Conservation (phyloP, 2,329 filamentous ascomycete species). For the Aspergillus chevalieri region DNA sequence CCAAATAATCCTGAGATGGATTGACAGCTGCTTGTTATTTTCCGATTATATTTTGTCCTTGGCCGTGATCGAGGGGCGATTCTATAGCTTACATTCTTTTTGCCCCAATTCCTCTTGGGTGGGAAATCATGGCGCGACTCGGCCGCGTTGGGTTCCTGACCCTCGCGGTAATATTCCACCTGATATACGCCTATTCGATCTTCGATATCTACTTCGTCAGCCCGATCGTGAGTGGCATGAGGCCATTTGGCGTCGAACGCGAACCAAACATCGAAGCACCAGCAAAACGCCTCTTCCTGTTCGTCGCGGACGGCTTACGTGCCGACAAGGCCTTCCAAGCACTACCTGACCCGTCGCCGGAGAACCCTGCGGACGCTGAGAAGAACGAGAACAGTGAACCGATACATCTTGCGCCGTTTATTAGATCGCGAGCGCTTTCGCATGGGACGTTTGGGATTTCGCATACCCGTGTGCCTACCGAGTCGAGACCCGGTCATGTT, state of each 20-base stretch:
- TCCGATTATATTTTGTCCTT: conserved; percentile 1
- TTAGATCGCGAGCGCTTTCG: conserved; percentile 80
- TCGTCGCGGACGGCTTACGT: conserved; percentile 93
- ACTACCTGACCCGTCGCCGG: conserved; percentile 75
- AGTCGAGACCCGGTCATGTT: conserved; percentile 93
- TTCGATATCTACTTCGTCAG: conserved; percentile 99
- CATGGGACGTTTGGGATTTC: conserved; percentile 96
- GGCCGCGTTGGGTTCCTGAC: conserved; percentile 76
- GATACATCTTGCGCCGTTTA: conserved; percentile 79
- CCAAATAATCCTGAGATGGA: conserved; percentile 1
- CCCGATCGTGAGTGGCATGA: conserved; percentile 94
- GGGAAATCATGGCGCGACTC: conserved; percentile 44
- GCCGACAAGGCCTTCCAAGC: conserved; percentile 97
- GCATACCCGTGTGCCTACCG: conserved; percentile 92
- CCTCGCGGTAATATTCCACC: conserved; percentile 84
- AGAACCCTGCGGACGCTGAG: conserved; percentile 21
- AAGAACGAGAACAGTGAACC: conserved; percentile 37
- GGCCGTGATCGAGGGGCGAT: not conserved
- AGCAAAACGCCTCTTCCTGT: conserved; percentile 83
- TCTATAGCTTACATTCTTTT: not conserved
- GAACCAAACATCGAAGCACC: conserved; percentile 59
- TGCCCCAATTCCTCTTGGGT: conserved; percentile 2
- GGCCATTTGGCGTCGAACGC: conserved; percentile 65
- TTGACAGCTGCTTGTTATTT: not conserved
- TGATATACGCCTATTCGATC: conserved; percentile 90